A percentile compares a stretch with the other conserved stretches of the same genome.
Conservation (phyloP, 768 basidiomycete species). For the Pleurotus ostreatus region DNA sequence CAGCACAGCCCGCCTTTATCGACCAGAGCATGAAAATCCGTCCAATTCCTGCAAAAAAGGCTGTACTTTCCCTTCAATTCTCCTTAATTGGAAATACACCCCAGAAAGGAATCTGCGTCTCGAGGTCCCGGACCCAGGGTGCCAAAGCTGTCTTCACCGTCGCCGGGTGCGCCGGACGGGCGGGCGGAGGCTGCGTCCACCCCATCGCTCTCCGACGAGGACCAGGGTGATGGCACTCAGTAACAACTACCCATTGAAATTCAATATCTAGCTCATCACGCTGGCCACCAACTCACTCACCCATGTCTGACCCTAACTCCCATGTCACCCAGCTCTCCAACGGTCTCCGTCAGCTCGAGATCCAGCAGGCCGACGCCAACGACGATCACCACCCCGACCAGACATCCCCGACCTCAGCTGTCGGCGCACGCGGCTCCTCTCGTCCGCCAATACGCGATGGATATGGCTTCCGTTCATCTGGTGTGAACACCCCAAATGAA, state of each 20-base stretch:
- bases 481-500: slow-evolving; percentile 55
- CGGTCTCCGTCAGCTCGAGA: slow-evolving; percentile 44
- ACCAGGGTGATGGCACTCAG: slow-evolving; percentile 3
- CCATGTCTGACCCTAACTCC: slow-evolving; percentile 12
- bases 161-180: neutral
- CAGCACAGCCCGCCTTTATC: slow-evolving; percentile 6
- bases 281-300: neutral
- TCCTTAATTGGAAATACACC: slow-evolving; percentile 25
- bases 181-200: neutral
- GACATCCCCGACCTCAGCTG: neutral
- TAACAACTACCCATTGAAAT: neutral
- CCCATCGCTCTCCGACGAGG: neutral
- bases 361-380: slow-evolving; percentile 17
- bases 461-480: slow-evolving; percentile 80
- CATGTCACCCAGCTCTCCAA: slow-evolving; percentile 39
- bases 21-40: neutral
- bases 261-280: neutral
- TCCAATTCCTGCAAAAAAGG: neutral
- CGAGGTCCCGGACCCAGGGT: neutral
- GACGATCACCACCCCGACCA: neutral
- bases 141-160: neutral
- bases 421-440: neutral
- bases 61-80: slow-evolving; percentile 26
- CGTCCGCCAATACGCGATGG: slow-evolving; percentile 57
- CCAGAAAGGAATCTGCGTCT: slow-evolving; percentile 1